Base-by-base conservation (phyloP, 2,329 filamentous ascomycete species). In the Arthrinium phaeospermum region DNA sequence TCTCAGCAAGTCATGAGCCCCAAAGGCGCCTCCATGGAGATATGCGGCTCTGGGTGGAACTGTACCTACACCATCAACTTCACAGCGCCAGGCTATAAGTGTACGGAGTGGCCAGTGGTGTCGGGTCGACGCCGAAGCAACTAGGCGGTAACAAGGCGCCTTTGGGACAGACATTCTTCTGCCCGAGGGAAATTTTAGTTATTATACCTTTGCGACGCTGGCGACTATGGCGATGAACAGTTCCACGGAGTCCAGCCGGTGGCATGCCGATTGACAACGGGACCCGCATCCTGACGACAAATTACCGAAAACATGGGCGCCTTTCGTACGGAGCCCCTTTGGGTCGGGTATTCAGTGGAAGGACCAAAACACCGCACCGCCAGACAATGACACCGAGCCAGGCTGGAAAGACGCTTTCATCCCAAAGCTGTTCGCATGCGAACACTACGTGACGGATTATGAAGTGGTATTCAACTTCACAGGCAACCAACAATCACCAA, bases 81-180 rank as follows among this genome's bases (percentile, higher is more conserved):
- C 67, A 76, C 75, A 14, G 83, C 76, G 0, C 83, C 83, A 0
- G 83, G 81, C 1, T 85, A 85, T 76, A 81, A 83, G 71, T 85
- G 83, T 74, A 73, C 75, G 1, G 78, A 82, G 68, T 81, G 5
- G 80, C 80, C 6, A 79, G 76, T 44, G 80, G 80, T 8, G 75
- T 77, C 1, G 77, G 75, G 12, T 78, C 80, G 0, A 74, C 76
- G 37, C 72, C 79, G n/a, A 70, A 74, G 45, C 71, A 79, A 44
- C 77, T 82, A 2, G 80, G 79, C 1, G 73, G 76, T 67, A 73
- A 78, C 49, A 75, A 8, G 73, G 79, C 5, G 82, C 82, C 0
- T 81, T 84, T 70, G 73, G 75, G 27, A 81, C 78, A 12, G 76
- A 76, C n/a, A 70, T 80, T 2, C 74, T 84, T 5, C 67, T 81